Conservation (phyloP, 768 basidiomycete genomes). For the Termitomyces bulborhizus region DNA sequence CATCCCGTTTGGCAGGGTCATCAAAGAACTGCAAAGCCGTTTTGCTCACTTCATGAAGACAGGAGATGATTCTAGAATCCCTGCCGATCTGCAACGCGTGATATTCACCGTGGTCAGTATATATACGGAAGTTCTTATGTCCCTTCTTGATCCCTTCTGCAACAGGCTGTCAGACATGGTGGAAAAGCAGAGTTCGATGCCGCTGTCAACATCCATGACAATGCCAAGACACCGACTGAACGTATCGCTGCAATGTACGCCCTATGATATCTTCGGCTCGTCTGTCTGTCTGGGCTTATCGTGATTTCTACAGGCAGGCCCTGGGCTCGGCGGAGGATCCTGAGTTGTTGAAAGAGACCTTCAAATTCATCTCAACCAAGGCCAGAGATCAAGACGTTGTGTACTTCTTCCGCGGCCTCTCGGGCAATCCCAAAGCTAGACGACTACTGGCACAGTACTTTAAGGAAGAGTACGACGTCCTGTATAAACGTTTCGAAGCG, state of each 20-base stretch:
- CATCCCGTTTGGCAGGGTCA: conserved; percentile 40
- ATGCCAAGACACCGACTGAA: conserved; percentile 68
- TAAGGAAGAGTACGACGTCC: conserved; percentile 60
- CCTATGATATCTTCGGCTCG: background rate
- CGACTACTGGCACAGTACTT: conserved; percentile 55
- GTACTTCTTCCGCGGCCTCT: conserved; percentile 57
- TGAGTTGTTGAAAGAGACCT: conserved; percentile 53
- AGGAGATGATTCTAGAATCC: conserved; percentile 72
- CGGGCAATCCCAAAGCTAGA: conserved; percentile 48
- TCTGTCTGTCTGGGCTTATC: conserved; percentile 5
- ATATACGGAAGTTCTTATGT: background rate
- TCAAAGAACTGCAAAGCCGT: conserved; percentile 63
- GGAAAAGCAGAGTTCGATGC: conserved; percentile 72
- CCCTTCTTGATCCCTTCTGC: conserved; percentile 1
- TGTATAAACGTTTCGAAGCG: conserved; percentile 65
- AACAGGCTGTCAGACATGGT: conserved; percentile 66
- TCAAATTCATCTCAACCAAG: conserved; percentile 50
- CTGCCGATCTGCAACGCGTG: conserved; percentile 65
- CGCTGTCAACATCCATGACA: conserved; percentile 59
- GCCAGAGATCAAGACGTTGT: conserved; percentile 56
- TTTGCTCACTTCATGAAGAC: conserved; percentile 68
- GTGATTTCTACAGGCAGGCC: conserved; percentile 39
- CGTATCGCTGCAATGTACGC: conserved; percentile 66
- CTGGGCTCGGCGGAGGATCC: conserved; percentile 56
- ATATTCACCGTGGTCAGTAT: conserved; percentile 46